Conservation (phyloP, 352 stramenopile species). For the Saprolegnia diclina region DNA sequence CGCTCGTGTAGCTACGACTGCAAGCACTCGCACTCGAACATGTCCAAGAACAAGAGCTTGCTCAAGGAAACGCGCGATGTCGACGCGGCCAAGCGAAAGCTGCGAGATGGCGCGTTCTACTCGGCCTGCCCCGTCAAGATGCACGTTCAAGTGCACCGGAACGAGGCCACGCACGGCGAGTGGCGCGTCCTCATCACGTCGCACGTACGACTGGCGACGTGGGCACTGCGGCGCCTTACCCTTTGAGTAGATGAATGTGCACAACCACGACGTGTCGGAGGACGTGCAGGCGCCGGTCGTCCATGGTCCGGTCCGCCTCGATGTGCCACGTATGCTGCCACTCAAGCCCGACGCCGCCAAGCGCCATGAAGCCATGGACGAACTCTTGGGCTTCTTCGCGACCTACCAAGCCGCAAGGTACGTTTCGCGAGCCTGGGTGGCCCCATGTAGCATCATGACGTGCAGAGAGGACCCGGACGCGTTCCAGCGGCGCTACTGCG, state of each 20-base stretch:
- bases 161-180: neutral
- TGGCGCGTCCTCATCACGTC: conserved; percentile 20
- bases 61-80: neutral
- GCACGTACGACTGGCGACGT: neutral
- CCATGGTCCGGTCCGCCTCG: neutral
- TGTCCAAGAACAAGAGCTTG: conserved; percentile 26
- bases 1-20: conserved; percentile 18
- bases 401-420: conserved; percentile 17
- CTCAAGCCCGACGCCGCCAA: neutral
- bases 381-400: conserved; percentile 15
- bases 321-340: neutral
- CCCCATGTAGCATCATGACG: neutral
- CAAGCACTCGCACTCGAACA: conserved; percentile 25
- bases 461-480: neutral
- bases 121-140: conserved; percentile 23
- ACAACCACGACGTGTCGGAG: conserved; percentile 14
- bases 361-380: neutral
- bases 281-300: neutral
- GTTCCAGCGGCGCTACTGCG: conserved; percentile 10
- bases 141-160: conserved; percentile 22
- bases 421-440: neutral
- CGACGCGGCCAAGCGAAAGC: conserved; percentile 12
- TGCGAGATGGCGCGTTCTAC: conserved; percentile 16
- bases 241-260: conserved; percentile 12
- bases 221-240: neutral